Percentiles rank a stretch among this genome's conserved stretches.
phyloP scores from a whole-genome alignment of 192 early-diverging fungal genomes.

The Anaeromyces robustus region DNA sequence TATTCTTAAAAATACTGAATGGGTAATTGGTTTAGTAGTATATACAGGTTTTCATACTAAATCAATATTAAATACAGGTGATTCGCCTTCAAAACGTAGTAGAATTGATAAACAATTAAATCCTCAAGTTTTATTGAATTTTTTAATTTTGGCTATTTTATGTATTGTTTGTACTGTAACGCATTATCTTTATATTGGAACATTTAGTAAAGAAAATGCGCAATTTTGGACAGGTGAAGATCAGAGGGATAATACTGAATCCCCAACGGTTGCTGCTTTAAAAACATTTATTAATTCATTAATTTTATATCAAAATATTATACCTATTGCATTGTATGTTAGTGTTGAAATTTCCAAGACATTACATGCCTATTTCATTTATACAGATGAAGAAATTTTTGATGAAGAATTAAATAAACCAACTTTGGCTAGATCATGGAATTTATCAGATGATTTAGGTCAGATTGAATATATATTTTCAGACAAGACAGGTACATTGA shows the following conservation, averaged over 20 bases:
- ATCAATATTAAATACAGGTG: conserved; percentile 88
- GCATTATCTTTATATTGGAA: conserved; percentile 27
- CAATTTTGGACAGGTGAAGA: neutral
- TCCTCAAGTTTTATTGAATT: conserved; percentile 67
- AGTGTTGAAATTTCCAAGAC: conserved; percentile 86
- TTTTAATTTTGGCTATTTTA: conserved; percentile 59
- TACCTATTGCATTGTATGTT: conserved; percentile 91
- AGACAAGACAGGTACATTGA: conserved; percentile 26
- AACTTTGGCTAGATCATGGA: conserved; percentile 52
- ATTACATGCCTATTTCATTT: conserved; percentile 74
- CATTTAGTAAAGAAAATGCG: neutral
- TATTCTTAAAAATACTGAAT: conserved; percentile 80
- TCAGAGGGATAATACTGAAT: neutral
- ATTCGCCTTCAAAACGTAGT: conserved; percentile 83
- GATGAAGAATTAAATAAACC: conserved; percentile 35
- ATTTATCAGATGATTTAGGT: conserved; percentile 84
- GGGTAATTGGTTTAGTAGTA: conserved; percentile 68
- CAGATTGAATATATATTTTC: neutral
- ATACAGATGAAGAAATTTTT: conserved; percentile 79
- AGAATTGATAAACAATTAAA: conserved; percentile 84
- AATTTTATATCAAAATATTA: conserved; percentile 92
- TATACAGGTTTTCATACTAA: conserved; percentile 93
- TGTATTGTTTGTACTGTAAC: conserved; percentile 51
- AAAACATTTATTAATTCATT: conserved; percentile 18
- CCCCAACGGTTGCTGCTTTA: neutral